A percentile compares a stretch with the other conserved stretches of the same genome.
Evolutionary conservation across 345 rosid species (phyloP).

Genomic region (Hibiscus trionum): DNA sequence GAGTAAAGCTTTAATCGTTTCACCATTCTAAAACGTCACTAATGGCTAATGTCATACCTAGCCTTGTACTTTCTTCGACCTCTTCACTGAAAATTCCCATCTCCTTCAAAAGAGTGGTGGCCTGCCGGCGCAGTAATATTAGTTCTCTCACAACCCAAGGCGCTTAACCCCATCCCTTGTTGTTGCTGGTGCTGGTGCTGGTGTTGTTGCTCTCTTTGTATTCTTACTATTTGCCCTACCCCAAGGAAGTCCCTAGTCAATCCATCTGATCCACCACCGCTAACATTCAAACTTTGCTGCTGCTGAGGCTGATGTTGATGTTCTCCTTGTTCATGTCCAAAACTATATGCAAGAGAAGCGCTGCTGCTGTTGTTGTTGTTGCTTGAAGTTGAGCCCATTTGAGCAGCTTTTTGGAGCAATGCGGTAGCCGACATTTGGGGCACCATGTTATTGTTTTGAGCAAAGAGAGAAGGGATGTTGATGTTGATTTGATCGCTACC

Average conservation of each 20-base stretch:
- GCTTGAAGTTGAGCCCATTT: conserved; percentile 66
- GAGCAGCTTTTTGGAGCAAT: conserved; percentile 80
- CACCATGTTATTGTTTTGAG: conserved; percentile 28
- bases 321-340: conserved; percentile 23
- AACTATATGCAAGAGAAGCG: conserved; percentile 42
- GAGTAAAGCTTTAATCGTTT: neutral
- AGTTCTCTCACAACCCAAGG: neutral
- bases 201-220: conserved; percentile 31
- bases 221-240: conserved; percentile 57
- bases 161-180: neutral
- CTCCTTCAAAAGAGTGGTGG: conserved; percentile 24
- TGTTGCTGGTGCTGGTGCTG: conserved; percentile 14
- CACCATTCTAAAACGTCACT: conserved; percentile 2
- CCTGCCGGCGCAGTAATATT: conserved; percentile 30
- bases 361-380: conserved; percentile 18
- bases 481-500: conserved; percentile 25
- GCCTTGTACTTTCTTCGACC: conserved; percentile 14
- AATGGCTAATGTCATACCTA: conserved; percentile 11
- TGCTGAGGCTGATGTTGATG: neutral
- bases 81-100: conserved; percentile 17
- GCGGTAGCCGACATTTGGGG: conserved; percentile 74
- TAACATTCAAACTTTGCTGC: conserved; percentile 17
- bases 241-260: conserved; percentile 77
- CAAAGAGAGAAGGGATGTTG: conserved; percentile 35
- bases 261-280: conserved; percentile 54